Base-by-base conservation (phyloP, 768 basidiomycete genomes). In the Pleurotus ostreatus region DNA sequence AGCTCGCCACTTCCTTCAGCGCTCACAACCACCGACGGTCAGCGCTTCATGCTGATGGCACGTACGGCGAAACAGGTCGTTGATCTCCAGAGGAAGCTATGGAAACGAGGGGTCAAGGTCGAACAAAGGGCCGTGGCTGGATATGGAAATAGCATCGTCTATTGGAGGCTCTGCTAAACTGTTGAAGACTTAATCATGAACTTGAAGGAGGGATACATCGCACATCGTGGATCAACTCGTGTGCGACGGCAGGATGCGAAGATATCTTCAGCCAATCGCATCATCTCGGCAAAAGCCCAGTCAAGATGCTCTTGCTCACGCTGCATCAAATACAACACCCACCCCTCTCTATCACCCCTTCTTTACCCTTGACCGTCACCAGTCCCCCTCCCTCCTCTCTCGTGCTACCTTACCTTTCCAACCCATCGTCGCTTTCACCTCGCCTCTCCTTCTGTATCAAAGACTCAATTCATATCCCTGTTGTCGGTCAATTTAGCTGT, bases 51-150 rank as follows among this genome's bases (percentile, higher is more conserved):
- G 79, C 68, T 92, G 58, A 74, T 71, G 56, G 73, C 65, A 62
- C 75, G 70, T 56, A 78, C 67, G 59, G 81, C 80, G 3, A 78
- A 68, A 53, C 75, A 74, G 23, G 82, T 89, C 25, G 76, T 70
- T 55, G 88, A 89, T 63, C 63, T 88, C 53, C 69, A 74, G 46
- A 87, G 87, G 7, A 77, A 75, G 46, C 67, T 81, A 3, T 89
- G 85, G 81, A 82, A 79, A 65, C 75, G 72, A 56, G 76, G 77
- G 43, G 79, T 84, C 13, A 68, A 76, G 41, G 85, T 92, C 22
- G 82, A 88, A 67, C 89, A 92, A 65, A 69, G 71, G 46, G 81
- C 79, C 13, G 76, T 80, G 7, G 79, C 80, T 22, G 88, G 89
- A n/a, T 79, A 77, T 62, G 78, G 80, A 22, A 84, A 72, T 62